Conservation (phyloP, 2,329 filamentous ascomycete genomes). For the Calonectria ilicicola region DNA sequence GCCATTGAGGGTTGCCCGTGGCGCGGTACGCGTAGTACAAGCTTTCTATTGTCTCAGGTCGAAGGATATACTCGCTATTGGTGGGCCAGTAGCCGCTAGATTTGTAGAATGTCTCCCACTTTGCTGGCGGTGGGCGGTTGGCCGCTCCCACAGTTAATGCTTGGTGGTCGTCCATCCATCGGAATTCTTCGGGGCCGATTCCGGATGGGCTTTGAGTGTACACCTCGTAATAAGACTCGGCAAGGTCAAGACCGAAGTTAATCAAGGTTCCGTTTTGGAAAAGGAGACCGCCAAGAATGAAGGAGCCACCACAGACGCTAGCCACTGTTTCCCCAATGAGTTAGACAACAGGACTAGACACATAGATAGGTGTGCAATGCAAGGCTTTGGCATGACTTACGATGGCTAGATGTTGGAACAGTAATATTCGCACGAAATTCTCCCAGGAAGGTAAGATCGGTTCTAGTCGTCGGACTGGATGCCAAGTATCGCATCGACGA, state of each 20-base stretch:
- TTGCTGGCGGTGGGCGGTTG: conserved; percentile 13
- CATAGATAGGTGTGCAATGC: background rate
- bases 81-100: conserved; percentile 27
- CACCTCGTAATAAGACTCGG: conserved; percentile 29
- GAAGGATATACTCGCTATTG: conserved; percentile 31
- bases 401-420: conserved; percentile 23
- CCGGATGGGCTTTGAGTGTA: conserved; percentile 29
- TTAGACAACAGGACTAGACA: background rate
- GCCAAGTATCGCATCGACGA: conserved; percentile 28
- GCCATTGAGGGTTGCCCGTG: conserved; percentile 29
- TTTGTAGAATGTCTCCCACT: conserved; percentile 29
- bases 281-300: conserved; percentile 25
- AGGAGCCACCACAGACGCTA: conserved; percentile 27
- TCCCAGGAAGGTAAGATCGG: conserved; percentile 24
- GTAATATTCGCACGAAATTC: conserved; percentile 26
- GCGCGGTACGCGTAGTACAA: conserved; percentile 35
- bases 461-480: conserved; percentile 18
- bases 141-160: conserved; percentile 11
- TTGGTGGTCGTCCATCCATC: conserved; percentile 34
- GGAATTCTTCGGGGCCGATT: conserved; percentile 32
- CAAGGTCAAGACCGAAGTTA: conserved; percentile 26
- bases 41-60: conserved; percentile 32
- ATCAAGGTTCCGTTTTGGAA: conserved; percentile 25
- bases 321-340: conserved; percentile 14
- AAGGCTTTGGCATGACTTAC: background rate